A percentile compares a stretch with the other conserved stretches of the same genome.
These are phyloP conservation scores for Pseudogymnoascus sp. DNA, from an alignment of 2,329 filamentous ascomycete genomes.

Conservation along the genomic window DNA sequence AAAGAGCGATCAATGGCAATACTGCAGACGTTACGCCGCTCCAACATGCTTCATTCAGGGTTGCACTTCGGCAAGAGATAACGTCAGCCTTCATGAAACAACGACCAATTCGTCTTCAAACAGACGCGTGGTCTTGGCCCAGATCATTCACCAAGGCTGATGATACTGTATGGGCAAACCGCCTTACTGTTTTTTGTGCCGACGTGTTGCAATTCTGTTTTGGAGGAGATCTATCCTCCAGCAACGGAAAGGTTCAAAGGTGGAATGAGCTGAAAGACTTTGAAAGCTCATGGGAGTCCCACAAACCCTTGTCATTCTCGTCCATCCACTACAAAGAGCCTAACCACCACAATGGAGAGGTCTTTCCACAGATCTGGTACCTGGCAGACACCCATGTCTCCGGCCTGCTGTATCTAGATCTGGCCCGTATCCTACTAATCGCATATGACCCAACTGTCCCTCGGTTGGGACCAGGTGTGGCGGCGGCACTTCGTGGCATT, in stretches of 20 bases:
- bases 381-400: not conserved
- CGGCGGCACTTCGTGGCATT: not conserved
- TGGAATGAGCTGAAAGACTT: not conserved
- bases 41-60: slow-evolving; percentile 7
- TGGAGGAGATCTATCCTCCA: not conserved
- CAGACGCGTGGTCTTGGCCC: not conserved
- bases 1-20: not conserved
- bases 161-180: not conserved
- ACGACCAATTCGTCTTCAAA: not conserved
- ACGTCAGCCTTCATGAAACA: not conserved
- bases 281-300: not conserved
- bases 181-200: not conserved
- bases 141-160: not conserved
- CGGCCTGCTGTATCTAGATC: not conserved
- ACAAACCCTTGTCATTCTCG: not conserved
- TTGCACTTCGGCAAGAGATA: not conserved
- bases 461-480: not conserved
- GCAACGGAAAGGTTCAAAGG: not conserved
- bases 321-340: not conserved
- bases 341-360: not conserved
- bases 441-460: not conserved
- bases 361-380: not conserved
- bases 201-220: not conserved
- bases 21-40: not conserved
- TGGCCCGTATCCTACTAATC: not conserved